These are phyloP conservation scores for Mycosphaerelloides madeirae DNA, from an alignment of 2,329 filamentous ascomycete genomes.

Conservation along the genomic window DNA sequence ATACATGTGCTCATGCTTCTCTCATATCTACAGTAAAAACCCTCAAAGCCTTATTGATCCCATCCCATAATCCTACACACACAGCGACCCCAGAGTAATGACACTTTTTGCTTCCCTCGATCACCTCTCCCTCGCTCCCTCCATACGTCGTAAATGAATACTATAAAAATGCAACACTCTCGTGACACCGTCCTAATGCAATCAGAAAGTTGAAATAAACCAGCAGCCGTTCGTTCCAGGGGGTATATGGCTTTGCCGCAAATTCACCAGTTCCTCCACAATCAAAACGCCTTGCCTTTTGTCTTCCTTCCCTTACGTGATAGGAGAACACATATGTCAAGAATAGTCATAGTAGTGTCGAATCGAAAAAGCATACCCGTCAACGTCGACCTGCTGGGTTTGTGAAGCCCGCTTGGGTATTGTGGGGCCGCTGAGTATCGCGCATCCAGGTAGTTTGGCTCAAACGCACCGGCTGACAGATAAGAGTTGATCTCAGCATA, in stretches of 20 bases:
- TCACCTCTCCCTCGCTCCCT: background rate
- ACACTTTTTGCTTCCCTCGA: background rate
- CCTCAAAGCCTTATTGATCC: background rate
- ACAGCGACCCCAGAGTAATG: too few relatives aligned
- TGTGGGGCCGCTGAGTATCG: too few relatives aligned
- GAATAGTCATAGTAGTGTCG: conserved; percentile 2
- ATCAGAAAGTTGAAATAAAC: background rate
- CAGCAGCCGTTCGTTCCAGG: background rate
- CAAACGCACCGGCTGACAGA: too few relatives aligned
- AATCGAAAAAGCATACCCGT: too few relatives aligned
- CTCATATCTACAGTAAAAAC: conserved; percentile 8
- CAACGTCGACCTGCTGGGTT: too few relatives aligned
- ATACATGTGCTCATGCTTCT: conserved; percentile 3
- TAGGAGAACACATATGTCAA: background rate
- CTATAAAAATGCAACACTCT: background rate
- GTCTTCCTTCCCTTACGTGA: background rate
- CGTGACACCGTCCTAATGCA: conserved; percentile 2
- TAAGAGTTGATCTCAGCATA: too few relatives aligned
- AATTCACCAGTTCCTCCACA: conserved; percentile 1
- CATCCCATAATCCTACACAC: conserved; percentile 9
- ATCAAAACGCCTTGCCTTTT: conserved; percentile 1
- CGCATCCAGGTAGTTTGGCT: too few relatives aligned
- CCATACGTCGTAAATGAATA: too few relatives aligned
- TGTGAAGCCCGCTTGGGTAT: too few relatives aligned
- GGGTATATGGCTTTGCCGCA: conserved; percentile 6